phyloP scores from a whole-genome alignment of 106 monocot species.

The Dactylorhiza incarnata region DNA sequence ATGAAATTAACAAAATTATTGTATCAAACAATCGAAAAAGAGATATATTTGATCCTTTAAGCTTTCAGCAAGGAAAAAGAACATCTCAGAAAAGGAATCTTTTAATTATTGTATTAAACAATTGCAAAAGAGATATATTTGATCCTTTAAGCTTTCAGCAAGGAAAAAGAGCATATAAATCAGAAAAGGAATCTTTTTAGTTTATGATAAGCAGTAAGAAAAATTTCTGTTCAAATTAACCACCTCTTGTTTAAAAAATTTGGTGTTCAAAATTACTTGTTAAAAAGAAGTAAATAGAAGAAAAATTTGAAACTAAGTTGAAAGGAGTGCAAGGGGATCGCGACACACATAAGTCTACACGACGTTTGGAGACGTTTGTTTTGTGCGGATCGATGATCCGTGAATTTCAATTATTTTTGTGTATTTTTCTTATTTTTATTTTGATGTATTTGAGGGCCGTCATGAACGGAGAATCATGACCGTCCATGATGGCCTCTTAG shows the following conservation, averaged over 20 bases:
- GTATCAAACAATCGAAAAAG: not conserved
- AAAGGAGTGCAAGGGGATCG: no score
- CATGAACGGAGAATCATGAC: no score
- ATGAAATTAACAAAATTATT: not conserved
- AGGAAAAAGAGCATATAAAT: not conserved
- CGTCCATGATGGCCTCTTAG: no score
- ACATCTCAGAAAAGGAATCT: no score
- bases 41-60: not conserved
- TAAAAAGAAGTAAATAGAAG: not conserved
- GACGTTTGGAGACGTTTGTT: no score
- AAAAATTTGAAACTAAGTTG: no score
- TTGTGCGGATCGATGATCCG: no score
- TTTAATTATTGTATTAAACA: not conserved
- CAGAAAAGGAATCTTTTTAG: not conserved
- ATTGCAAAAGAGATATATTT: not conserved
- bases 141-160: not conserved
- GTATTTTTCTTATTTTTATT: no score
- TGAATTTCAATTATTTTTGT: no score
- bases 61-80: not conserved
- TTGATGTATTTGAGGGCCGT: no score
- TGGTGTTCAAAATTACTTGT: not conserved
- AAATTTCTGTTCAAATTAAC: not conserved
- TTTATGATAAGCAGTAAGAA: not conserved
- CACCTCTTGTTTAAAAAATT: not conserved
- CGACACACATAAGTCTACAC: no score